A percentile compares a stretch with the other conserved stretches of the same genome.
These are phyloP conservation scores for Puccinia brachypodii DNA, from an alignment of 1,284 basidiomycete genomes.

Conservation along the genomic window DNA sequence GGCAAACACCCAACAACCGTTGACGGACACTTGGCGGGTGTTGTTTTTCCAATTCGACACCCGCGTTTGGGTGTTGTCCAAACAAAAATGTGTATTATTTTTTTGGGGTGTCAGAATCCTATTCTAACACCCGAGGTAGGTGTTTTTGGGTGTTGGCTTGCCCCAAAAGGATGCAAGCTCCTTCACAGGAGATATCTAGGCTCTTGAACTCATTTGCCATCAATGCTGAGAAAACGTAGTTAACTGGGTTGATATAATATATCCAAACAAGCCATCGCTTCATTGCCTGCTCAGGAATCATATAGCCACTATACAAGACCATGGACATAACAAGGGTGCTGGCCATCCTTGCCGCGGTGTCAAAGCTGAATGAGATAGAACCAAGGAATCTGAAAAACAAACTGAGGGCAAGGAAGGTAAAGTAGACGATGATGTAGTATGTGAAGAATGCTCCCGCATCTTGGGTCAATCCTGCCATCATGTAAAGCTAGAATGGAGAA, in stretches of 20 bases:
- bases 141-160: too few species aligned
- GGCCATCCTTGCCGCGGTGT: conserved; percentile 62
- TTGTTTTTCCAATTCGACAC: too few species aligned
- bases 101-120: too few species aligned
- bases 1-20: too few species aligned
- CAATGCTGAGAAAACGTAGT: conserved; percentile 68
- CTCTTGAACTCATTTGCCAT: conserved; percentile 83
- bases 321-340: conserved; percentile 53
- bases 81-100: too few species aligned
- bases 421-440: conserved; percentile 56
- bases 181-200: conserved; percentile 56
- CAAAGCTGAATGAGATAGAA: conserved; percentile 59
- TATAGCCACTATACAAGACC: conserved; percentile 51
- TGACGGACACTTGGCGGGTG: too few species aligned
- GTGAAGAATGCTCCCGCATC: conserved; percentile 61
- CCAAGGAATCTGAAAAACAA: conserved; percentile 62
- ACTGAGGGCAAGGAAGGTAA: conserved; percentile 54
- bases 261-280: conserved; percentile 87
- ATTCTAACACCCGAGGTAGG: too few species aligned
- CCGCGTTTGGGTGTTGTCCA: too few species aligned
- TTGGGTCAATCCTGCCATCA: conserved; percentile 59
- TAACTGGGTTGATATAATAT: conserved; percentile 65
- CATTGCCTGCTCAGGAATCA: conserved; percentile 65
- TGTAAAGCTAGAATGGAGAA: conserved; percentile 50
- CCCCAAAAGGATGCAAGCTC: conserved; percentile 56